Evolutionary conservation across 345 rosid species (phyloP).

Genomic region (Syzygium grande): DNA sequence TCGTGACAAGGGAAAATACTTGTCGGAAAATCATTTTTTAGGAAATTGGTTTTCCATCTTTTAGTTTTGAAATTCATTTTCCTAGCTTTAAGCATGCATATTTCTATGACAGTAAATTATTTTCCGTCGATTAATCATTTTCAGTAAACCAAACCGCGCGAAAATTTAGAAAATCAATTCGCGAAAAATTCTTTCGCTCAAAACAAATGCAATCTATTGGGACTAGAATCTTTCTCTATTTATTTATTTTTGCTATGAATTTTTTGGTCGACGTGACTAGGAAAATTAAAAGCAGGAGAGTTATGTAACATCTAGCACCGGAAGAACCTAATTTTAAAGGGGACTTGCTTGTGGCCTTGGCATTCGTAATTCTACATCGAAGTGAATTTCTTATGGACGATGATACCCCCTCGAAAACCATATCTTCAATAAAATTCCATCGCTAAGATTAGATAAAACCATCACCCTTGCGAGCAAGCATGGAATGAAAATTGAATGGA

Average conservation of each 20-base stretch:
- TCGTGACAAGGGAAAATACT: neutral
- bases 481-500: neutral
- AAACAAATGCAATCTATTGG: too few relatives aligned
- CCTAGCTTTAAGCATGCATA: neutral
- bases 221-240: neutral
- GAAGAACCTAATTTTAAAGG: neutral
- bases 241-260: neutral
- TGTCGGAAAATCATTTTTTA: rapidly evolving
- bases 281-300: neutral
- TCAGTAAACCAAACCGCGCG: neutral
- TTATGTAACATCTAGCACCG: neutral
- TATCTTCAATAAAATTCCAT: neutral
- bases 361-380: neutral
- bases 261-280: neutral
- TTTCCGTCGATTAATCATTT: neutral
- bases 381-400: neutral
- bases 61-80: neutral
- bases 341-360: neutral
- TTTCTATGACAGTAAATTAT: neutral
- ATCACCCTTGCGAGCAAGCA: neutral
- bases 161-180: neutral
- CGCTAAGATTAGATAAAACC: neutral
- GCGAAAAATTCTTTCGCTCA: neutral
- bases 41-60: neutral
- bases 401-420: neutral